Evolutionary conservation across 2,329 filamentous ascomycete genomes (phyloP).

Genomic region (Erysiphe pulchra): DNA sequence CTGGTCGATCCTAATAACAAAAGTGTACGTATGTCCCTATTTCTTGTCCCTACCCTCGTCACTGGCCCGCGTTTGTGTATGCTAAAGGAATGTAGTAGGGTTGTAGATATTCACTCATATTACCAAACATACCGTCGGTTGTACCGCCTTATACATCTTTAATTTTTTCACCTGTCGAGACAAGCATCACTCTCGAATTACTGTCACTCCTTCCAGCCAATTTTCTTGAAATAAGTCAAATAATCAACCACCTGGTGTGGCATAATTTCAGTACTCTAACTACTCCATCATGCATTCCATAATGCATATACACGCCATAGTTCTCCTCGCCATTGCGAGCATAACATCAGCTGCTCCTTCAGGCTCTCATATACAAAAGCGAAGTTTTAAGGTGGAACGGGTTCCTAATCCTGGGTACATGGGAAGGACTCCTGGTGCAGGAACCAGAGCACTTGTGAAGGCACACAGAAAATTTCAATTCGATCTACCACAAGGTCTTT

Average conservation of each 20-base stretch:
- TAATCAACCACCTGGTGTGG: conserved; percentile 13
- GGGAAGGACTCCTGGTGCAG: conserved; percentile 9
- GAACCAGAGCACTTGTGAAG: conserved; percentile 28
- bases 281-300: conserved; percentile 10
- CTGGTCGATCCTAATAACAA: too few relatives aligned
- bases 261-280: conserved; percentile 2
- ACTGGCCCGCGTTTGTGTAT: too few relatives aligned
- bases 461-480: conserved; percentile 44
- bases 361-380: conserved; percentile 19
- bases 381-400: conserved; percentile 13
- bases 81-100: too few relatives aligned
- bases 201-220: conserved; percentile 3
- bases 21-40: too few relatives aligned
- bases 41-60: too few relatives aligned
- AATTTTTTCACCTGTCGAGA: too few relatives aligned
- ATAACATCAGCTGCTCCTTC: conserved; percentile 21
- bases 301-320: conserved; percentile 12
- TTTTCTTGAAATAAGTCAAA: not conserved
- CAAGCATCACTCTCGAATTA: too few relatives aligned
- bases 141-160: too few relatives aligned
- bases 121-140: too few relatives aligned
- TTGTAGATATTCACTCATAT: too few relatives aligned
- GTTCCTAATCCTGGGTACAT: conserved; percentile 20
- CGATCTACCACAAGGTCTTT: conserved; percentile 19
- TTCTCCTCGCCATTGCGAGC: conserved; percentile 22